Conservation (phyloP, 1,284 basidiomycete genomes). For the Malassezia sp. region DNA sequence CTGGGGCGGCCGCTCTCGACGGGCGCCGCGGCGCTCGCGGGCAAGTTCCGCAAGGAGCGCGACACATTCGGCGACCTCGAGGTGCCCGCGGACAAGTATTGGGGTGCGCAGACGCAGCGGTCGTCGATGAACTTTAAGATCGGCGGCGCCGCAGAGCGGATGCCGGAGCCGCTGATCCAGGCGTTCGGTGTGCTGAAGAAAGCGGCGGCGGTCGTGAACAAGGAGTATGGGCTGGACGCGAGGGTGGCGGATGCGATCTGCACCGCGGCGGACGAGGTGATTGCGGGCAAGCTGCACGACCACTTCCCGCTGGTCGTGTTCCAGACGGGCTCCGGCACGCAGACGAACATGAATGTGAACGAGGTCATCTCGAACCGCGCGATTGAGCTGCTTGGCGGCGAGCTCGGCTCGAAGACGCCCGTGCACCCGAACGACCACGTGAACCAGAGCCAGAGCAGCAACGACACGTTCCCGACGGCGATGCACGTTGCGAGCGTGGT, state of each 20-base stretch:
- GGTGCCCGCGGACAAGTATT: constrained; percentile 88
- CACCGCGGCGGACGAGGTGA: constrained; percentile 91
- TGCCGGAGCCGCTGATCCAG: constrained; percentile 87
- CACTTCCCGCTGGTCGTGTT: constrained; percentile 98
- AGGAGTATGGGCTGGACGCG: constrained; percentile 76
- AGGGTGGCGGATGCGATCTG: constrained; percentile 82
- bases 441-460: constrained; percentile 98
- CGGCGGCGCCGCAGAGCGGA: constrained; percentile 79
- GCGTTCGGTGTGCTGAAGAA: constrained; percentile 97
- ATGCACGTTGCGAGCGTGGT: constrained; percentile 97
- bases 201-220: constrained; percentile 85
- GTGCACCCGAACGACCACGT: constrained; percentile 99
- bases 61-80: constrained; percentile 87
- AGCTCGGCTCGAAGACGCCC: constrained; percentile 89
- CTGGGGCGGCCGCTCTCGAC: no score
- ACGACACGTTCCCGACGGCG: constrained; percentile 97
- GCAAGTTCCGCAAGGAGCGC: constrained; percentile 30
- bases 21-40: background rate
- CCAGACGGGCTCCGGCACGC: constrained; percentile 97
- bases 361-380: constrained; percentile 99
- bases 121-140: constrained; percentile 96
- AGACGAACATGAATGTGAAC: constrained; percentile 99
- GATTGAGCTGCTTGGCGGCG: constrained; percentile 89
- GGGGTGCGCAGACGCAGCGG: constrained; percentile 97
- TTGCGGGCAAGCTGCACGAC: constrained; percentile 68